Evolutionary conservation across 345 rosid species (phyloP), one percentile per base, ranked within the genome.

Genomic region (Hypericum perforatum): DNA sequence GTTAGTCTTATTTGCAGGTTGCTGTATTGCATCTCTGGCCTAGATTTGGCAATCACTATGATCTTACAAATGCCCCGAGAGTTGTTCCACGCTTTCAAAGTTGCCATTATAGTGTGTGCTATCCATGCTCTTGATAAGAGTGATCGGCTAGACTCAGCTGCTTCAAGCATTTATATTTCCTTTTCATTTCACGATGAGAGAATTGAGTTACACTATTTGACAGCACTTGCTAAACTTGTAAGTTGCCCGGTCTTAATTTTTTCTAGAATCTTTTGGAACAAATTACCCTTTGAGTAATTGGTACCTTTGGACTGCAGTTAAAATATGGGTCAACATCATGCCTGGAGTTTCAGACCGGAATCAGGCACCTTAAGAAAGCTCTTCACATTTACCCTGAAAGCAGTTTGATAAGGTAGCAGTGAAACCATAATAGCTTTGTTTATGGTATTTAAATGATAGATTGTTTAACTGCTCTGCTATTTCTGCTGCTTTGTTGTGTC

Each of bases 1-100:
- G 78, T 85, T 70, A 76, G 86, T 77, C 85, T 85, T 64, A 83
- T 92, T 62, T 85, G 96, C 65, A 79, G 86, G 65, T 53, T 88
- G 65, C 73, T 85, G 16, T 88, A 88, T 59, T 60, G 60, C 71
- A 76, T 85, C 39, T 83, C 89, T 67, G 98, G 96, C 64, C 62
- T 69, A 22, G 82, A 92, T 71, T 70, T 78, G 49, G 78, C 86
- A 66, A 66, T 85, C 70, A 63, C 64, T 57, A 78, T 77, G 75
- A 83, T 88, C 67, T 72, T 76, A 68, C 78, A 83, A 75, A 77
- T 85, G 90, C 96, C 95, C 12, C 76, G 71, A 59, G 78, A 76
- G 39, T 63, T 81, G 14, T 82, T 88, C 53, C 70, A 67, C 59
- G 74, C 81, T 75, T 78, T 88, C 61, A 83, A 73, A 69, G 66